These are phyloP conservation scores for Penicillium argentinense DNA, from an alignment of 495 filamentous ascomycete genomes.

Conservation along the genomic window DNA sequence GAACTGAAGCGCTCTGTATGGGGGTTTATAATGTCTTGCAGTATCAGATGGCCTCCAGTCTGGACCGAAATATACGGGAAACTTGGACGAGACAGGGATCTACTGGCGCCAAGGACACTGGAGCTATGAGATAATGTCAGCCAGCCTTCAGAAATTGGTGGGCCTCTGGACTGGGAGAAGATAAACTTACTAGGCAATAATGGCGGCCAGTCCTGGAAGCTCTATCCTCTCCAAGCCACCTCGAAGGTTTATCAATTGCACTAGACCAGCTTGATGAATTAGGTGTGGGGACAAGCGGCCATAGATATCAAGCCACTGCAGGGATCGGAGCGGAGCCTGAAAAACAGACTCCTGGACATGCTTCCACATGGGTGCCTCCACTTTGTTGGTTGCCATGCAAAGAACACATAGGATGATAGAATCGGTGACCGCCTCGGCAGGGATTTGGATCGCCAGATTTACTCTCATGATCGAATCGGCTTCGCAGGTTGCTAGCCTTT, in stretches of 20 bases:
- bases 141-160: too few relatives aligned
- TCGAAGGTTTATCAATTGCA: background rate
- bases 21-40: background rate
- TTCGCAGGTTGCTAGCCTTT: constrained; percentile 1
- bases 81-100: background rate
- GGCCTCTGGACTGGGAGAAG: too few relatives aligned
- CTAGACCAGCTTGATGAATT: constrained; percentile 5
- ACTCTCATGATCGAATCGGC: constrained; percentile 2
- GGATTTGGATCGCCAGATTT: background rate
- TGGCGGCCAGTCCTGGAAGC: background rate
- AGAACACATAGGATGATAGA: constrained; percentile 4
- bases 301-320: constrained; percentile 9
- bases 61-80: background rate
- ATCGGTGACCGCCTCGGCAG: background rate
- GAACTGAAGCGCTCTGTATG: background rate
- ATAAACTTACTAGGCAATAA: background rate
- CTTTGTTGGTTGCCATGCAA: constrained; percentile 7
- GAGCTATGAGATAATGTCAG: too few relatives aligned
- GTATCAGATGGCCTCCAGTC: background rate
- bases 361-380: constrained; percentile 4
- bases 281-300: constrained; percentile 7
- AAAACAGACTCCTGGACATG: background rate
- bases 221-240: constrained; percentile 1
- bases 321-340: background rate
- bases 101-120: background rate